Evolutionary conservation across 2,329 filamentous ascomycete species (phyloP).

Genomic region (Diaporthe capsici): DNA sequence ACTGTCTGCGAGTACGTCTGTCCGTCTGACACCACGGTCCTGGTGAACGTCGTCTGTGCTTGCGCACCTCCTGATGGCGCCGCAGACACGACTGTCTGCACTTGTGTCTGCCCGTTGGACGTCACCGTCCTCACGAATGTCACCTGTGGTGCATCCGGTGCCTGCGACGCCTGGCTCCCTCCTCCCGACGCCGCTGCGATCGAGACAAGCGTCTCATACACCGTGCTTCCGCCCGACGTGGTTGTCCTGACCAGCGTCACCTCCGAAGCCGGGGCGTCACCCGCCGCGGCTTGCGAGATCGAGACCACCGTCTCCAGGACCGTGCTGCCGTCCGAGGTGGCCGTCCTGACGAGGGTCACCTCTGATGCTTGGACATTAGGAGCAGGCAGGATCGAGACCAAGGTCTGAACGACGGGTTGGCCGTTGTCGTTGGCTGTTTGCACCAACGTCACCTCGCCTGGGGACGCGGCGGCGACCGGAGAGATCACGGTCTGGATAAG

Average conservation of each 20-base stretch:
- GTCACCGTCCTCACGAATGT: constrained; percentile 18
- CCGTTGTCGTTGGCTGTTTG: background rate
- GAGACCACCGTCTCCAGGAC: constrained; percentile 21
- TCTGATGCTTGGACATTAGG: constrained; percentile 2
- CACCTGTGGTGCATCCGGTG: background rate
- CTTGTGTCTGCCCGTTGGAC: constrained; percentile 8
- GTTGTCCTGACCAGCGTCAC: background rate
- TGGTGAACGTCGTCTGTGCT: constrained; percentile 13
- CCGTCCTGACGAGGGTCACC: constrained; percentile 20
- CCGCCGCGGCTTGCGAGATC: background rate
- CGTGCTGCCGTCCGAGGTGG: constrained; percentile 11
- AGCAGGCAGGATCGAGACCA: background rate
- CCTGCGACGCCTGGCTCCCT: background rate
- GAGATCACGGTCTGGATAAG: constrained; percentile 13
- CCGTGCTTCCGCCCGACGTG: background rate
- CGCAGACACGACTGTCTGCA: constrained; percentile 20
- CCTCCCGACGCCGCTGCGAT: background rate
- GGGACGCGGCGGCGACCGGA: background rate
- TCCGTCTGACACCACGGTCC: constrained; percentile 13
- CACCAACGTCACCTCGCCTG: constrained; percentile 21
- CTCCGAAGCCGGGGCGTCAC: background rate
- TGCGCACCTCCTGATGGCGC: background rate
- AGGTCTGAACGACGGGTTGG: background rate
- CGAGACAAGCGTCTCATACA: constrained; percentile 18
- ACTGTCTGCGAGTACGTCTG: constrained; percentile 27